Conservation (phyloP, 306 rosid species). For the Rosa chinensis region DNA sequence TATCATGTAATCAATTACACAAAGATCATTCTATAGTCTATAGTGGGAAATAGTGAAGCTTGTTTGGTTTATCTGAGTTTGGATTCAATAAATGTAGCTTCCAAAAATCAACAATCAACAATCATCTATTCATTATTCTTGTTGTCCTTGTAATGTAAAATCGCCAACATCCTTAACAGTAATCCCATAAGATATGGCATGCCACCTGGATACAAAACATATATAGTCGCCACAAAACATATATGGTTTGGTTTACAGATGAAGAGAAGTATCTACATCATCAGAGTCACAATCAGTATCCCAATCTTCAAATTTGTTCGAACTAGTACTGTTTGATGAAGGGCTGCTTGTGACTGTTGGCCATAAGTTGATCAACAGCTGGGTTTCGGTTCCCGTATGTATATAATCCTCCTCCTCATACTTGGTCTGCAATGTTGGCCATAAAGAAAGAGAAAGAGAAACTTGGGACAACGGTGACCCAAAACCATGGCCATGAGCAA, state of each 20-base stretch:
- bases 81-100: neutral
- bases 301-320: constrained; percentile 27
- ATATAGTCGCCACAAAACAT: neutral
- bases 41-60: neutral
- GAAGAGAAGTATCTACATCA: constrained; percentile 92
- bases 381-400: neutral
- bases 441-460: neutral
- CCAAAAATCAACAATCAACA: neutral
- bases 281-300: constrained; percentile 32
- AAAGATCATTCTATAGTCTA: neutral
- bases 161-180: neutral
- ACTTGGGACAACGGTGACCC: neutral
- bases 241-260: constrained; percentile 40
- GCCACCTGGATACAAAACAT: neutral
- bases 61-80: neutral
- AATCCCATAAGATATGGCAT: neutral
- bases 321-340: neutral
- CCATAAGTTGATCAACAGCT: neutral
- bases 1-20: neutral
- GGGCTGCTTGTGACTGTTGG: neutral
- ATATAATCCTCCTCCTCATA: neutral
- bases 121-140: neutral
- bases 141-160: neutral
- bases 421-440: neutral
- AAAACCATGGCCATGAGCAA: neutral